phyloP scores from a whole-genome alignment of 306 rosid genomes.

The Inga leiocalycina region DNA sequence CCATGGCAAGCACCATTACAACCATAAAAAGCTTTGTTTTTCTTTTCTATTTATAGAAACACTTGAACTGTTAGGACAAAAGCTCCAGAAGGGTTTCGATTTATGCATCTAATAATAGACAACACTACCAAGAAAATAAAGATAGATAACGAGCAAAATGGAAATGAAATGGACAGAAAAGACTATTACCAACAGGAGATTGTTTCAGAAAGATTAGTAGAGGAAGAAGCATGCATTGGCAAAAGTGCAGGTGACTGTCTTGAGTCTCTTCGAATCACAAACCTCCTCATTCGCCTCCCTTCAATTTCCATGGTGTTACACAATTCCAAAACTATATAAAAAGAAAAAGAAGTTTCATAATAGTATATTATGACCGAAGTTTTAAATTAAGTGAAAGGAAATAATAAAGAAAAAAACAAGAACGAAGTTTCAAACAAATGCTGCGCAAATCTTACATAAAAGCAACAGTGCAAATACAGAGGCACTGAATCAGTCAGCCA shows the following conservation, averaged over 20 bases:
- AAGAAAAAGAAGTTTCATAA: not conserved
- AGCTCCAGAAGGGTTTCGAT: not conserved
- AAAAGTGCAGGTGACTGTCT: conserved; percentile 20
- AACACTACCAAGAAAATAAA: not conserved
- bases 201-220: conserved; percentile 26
- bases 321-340: not conserved
- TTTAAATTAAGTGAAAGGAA: not conserved
- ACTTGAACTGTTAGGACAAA: not conserved
- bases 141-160: not conserved
- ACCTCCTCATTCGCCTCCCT: conserved; percentile 42
- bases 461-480: not conserved
- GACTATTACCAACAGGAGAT: conserved; percentile 43
- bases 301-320: conserved; percentile 31
- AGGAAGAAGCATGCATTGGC: conserved; percentile 33
- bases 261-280: conserved; percentile 23
- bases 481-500: not conserved
- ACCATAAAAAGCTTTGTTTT: not conserved
- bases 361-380: not conserved
- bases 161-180: not conserved
- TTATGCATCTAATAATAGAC: not conserved
- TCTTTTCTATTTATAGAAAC: not conserved
- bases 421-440: not conserved
- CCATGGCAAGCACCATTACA: not conserved
- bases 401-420: not conserved
- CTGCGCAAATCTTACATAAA: not conserved